Evolutionary conservation across 345 rosid genomes (phyloP), one percentile per base, ranked within the genome.

Genomic region (Linum trigynum): DNA sequence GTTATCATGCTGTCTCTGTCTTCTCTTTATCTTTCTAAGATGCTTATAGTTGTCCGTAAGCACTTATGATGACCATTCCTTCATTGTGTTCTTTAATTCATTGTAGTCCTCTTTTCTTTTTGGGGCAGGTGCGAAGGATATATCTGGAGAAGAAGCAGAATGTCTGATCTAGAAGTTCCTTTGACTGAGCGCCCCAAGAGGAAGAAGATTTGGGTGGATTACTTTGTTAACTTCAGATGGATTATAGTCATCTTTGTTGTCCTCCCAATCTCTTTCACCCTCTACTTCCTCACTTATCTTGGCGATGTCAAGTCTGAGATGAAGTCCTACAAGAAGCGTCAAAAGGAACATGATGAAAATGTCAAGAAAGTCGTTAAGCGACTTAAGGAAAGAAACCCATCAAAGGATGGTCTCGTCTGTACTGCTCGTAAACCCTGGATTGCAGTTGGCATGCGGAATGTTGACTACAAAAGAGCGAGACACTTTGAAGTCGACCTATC

Each of bases 351-450:
- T 61, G 98, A 91, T 62, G 88, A 86, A 42, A 91, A 95, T 68
- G 99, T 95, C 62, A 58, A 61, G 75, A 85, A 86, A 73, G 97
- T 95, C 62, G 82, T 91, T 65, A 91, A 86, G 79, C 82, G 97
- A 38, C 96, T 95, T 51, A 89, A 95, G 68, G 71, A 86, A 71
- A 84, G 99, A 74, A 68, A 95, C 51, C 80, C 94, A 2, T 72
- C 83, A 57, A 91, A 89, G 77, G 99, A 91, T 70, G 99, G 99
- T 10, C 97, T 95, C 12, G 98, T 95, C 64, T 95, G 99, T 83
- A 91, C 99, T 0, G 99, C 98, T 1, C 98, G 98, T 39, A 95
- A 95, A 76, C 99, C 99, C 4, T 95, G 97, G 96, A 81, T 91
- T 57, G 97, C 98, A 9, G 99, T 95, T 51, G 99, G 99, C 63